Percentiles rank a stretch among this genome's conserved stretches.
Evolutionary conservation across 2,329 filamentous ascomycete genomes (phyloP).

Genomic region (Zasmidium citrigriseum): DNA sequence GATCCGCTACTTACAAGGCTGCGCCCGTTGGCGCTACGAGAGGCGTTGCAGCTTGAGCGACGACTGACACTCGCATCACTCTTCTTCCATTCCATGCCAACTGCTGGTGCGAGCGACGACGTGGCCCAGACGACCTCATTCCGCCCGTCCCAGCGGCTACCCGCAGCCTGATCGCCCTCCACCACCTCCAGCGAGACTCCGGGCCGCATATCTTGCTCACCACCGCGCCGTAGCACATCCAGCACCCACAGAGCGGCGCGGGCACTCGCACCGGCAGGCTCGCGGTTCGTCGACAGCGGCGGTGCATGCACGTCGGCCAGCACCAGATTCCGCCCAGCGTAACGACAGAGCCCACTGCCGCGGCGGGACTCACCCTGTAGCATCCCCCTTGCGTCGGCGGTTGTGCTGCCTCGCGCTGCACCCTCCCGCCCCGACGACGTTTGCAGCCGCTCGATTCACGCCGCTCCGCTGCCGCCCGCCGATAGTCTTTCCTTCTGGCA

Average conservation of each 20-base stretch:
- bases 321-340: background rate
- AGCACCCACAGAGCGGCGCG: background rate
- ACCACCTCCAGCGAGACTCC: too few species aligned
- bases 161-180: too few species aligned
- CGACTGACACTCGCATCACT: too few species aligned
- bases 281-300: background rate
- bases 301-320: background rate
- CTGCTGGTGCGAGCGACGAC: too few species aligned
- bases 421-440: constrained; percentile 8
- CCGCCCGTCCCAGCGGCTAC: too few species aligned
- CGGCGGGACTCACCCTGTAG: background rate
- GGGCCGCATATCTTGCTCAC: background rate
- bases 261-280: background rate
- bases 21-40: too few species aligned
- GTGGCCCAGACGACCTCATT: too few species aligned
- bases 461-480: constrained; percentile 15
- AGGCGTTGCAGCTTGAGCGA: too few species aligned
- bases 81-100: too few species aligned
- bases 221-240: background rate
- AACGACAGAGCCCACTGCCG: background rate
- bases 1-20: too few species aligned
- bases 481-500: constrained; percentile 23
- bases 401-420: constrained; percentile 8
- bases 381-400: constrained; percentile 9
- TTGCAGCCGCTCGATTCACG: constrained; percentile 12